These are phyloP conservation scores for Picochlorum sp. DNA, from an alignment of 139 green algal genomes.

Conservation along the genomic window DNA sequence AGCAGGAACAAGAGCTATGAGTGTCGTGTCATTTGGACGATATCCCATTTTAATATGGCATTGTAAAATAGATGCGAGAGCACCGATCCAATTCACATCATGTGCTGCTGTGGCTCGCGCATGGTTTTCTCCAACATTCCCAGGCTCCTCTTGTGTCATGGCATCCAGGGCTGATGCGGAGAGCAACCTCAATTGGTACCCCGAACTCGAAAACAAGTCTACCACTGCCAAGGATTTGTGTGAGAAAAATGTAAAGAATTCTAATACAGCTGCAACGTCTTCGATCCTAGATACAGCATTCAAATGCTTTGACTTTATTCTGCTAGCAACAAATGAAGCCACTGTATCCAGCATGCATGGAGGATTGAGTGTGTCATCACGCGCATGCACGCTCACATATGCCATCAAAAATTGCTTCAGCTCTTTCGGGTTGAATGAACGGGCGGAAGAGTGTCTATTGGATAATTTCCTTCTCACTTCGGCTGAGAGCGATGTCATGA, in stretches of 20 bases:
- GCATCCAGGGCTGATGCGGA: background rate
- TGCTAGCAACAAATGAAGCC: slow-evolving; percentile 23
- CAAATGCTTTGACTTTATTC: slow-evolving; percentile 31
- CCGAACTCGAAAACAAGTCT: slow-evolving; percentile 32
- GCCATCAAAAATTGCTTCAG: slow-evolving; percentile 28
- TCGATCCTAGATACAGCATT: slow-evolving; percentile 21
- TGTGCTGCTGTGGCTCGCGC: background rate
- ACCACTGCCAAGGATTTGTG: slow-evolving; percentile 33
- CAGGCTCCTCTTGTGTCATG: background rate
- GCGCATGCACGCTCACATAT: background rate
- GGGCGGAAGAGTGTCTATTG: slow-evolving; percentile 22
- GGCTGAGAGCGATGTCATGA: slow-evolving; percentile 21
- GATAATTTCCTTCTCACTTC: slow-evolving; percentile 37
- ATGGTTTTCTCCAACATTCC: background rate
- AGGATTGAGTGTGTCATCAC: background rate
- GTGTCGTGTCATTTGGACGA: background rate
- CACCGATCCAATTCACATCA: background rate
- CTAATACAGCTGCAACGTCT: slow-evolving; percentile 23
- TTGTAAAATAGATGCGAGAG: background rate
- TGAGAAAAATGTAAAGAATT: slow-evolving; percentile 24
- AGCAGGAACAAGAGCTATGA: background rate
- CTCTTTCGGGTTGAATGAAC: slow-evolving; percentile 28
- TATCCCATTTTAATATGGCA: background rate
- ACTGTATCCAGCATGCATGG: slow-evolving; percentile 31
- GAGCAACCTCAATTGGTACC: slow-evolving; percentile 22